Conservation (phyloP, 2,329 filamentous ascomycete species). For the Exophiala mesophila region DNA sequence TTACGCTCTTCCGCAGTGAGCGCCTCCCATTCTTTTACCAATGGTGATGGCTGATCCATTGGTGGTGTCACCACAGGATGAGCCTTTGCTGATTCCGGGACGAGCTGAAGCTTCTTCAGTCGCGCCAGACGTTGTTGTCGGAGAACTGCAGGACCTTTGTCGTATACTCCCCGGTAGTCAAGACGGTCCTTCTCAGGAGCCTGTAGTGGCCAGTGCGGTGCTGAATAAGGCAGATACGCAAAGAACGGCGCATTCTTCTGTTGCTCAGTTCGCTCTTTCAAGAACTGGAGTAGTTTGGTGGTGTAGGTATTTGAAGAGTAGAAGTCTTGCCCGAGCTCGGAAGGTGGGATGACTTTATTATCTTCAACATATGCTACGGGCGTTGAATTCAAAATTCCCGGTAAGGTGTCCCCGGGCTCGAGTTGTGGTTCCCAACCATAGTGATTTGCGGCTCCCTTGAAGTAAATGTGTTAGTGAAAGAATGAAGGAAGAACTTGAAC, state of each 20-base stretch:
- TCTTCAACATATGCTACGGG: too few species aligned
- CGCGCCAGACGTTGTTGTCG: conserved; percentile 41
- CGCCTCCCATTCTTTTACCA: conserved; percentile 39
- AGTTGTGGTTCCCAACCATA: conserved; percentile 49
- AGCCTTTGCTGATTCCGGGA: conserved; percentile 39
- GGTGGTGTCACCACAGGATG: conserved; percentile 41
- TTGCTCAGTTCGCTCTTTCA: conserved; percentile 39
- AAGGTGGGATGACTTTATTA: too few species aligned
- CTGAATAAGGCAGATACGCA: conserved; percentile 46
- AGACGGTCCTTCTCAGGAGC: conserved; percentile 43
- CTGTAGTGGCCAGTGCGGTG: conserved; percentile 52
- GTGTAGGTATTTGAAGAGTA: conserved; percentile 53
- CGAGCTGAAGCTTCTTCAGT: conserved; percentile 43
- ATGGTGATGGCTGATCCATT: too few species aligned
- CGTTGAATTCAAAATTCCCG: too few species aligned
- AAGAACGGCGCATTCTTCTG: conserved; percentile 47
- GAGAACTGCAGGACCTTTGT: conserved; percentile 47
- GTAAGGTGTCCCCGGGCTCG: too few species aligned
- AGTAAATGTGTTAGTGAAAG: too few species aligned
- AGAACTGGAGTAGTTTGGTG: conserved; percentile 49
- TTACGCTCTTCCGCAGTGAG: conserved; percentile 36
- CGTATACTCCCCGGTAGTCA: conserved; percentile 47
- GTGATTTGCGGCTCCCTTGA: too few species aligned
- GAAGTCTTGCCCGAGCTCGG: too few species aligned
- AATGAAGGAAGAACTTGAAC: too few species aligned